A percentile compares a stretch with the other conserved stretches of the same genome.
phyloP scores from a whole-genome alignment of 1,139 yeast species.

The Saccharomyces hybrid region DNA sequence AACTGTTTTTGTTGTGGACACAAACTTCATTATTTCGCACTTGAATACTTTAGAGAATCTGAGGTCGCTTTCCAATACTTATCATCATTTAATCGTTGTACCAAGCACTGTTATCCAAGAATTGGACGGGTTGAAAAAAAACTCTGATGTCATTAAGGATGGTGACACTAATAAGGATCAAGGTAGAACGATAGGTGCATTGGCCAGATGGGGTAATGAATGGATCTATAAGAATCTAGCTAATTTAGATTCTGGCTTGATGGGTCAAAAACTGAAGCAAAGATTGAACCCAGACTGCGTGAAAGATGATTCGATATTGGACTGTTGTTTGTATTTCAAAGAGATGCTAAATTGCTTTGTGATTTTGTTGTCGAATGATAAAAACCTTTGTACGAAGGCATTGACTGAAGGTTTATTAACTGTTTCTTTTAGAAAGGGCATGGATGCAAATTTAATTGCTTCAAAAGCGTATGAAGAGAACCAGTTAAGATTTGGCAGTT shows the following conservation, averaged over 20 bases:
- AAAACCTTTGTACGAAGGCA: constrained; percentile 73
- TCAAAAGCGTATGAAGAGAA: constrained; percentile 42
- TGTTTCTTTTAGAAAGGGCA: constrained; percentile 50
- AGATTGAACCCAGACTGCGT: constrained; percentile 37
- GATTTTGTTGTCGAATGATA: constrained; percentile 70
- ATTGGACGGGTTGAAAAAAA: constrained; percentile 67
- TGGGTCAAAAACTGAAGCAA: constrained; percentile 61
- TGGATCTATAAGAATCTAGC: constrained; percentile 71
- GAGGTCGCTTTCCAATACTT: constrained; percentile 35
- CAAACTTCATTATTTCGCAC: constrained; percentile 69
- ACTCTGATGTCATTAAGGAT: constrained; percentile 10
- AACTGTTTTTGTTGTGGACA: constrained; percentile 55
- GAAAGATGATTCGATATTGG: constrained; percentile 80
- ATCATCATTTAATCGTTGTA: constrained; percentile 47
- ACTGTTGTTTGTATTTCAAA: constrained; percentile 67
- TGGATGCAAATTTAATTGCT: constrained; percentile 58
- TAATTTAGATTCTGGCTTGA: constrained; percentile 40
- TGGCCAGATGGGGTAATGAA: constrained; percentile 68
- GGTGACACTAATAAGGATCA: constrained; percentile 4
- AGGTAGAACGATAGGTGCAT: constrained; percentile 38
- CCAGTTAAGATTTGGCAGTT: constrained; percentile 20
- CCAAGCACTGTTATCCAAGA: constrained; percentile 69
- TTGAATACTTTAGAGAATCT: constrained; percentile 48
- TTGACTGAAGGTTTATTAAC: constrained; percentile 60
- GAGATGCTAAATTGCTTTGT: constrained; percentile 41